phyloP scores from a whole-genome alignment of 208 protist genomes.

The Trypanosoma cruzi region DNA sequence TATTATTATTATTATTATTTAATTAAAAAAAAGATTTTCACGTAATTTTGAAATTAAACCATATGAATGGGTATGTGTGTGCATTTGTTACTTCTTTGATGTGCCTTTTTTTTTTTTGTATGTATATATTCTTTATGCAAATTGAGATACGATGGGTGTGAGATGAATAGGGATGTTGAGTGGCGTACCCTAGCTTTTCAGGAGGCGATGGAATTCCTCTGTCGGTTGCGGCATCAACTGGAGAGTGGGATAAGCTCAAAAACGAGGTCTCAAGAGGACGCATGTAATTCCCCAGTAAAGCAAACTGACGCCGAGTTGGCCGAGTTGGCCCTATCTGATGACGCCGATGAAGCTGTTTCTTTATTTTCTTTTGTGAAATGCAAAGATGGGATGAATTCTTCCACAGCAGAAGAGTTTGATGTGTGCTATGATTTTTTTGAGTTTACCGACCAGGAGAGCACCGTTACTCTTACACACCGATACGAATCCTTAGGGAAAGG shows the following conservation, averaged over 20 bases:
- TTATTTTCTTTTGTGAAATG: conserved; percentile 17
- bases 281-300: too few species aligned
- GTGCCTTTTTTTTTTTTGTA: conserved; percentile 21
- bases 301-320: not conserved
- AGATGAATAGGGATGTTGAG: not conserved
- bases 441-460: not conserved
- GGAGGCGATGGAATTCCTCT: not conserved
- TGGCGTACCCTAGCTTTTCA: conserved; percentile 1
- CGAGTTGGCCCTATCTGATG: not conserved
- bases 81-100: not conserved
- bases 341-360: conserved; percentile 6
- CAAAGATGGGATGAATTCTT: not conserved
- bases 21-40: not conserved
- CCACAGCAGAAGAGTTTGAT: not conserved
- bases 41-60: not conserved
- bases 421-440: conserved; percentile 2
- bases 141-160: not conserved
- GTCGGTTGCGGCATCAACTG: not conserved
- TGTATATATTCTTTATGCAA: not conserved
- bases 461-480: conserved; percentile 19
- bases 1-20: not conserved
- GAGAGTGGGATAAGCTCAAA: too few species aligned
- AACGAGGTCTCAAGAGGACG: too few species aligned
- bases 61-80: not conserved
- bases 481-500: conserved; percentile 26